phyloP scores from a whole-genome alignment of 2,329 filamentous ascomycete genomes.

The Paradendryphiella salina region DNA sequence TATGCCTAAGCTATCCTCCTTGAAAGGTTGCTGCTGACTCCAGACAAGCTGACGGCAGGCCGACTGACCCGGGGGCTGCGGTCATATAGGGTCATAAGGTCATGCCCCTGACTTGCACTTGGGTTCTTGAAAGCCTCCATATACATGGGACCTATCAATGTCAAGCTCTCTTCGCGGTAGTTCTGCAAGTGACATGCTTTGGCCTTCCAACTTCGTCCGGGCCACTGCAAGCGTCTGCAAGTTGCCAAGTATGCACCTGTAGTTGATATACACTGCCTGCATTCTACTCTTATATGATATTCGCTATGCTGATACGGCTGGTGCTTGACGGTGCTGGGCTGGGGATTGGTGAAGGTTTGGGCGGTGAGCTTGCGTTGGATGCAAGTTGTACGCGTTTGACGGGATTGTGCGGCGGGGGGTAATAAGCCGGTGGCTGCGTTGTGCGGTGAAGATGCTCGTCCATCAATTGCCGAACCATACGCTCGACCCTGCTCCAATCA shows the following conservation, averaged over 20 bases:
- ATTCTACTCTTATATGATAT: conserved; percentile 45
- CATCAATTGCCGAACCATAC: conserved; percentile 60
- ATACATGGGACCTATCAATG: not conserved
- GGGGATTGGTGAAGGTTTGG: conserved; percentile 24
- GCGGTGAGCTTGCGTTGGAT: conserved; percentile 25
- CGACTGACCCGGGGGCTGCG: too few relatives aligned
- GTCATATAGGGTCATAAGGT: too few relatives aligned
- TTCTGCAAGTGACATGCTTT: not conserved
- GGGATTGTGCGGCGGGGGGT: conserved; percentile 44
- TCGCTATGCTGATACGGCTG: conserved; percentile 51
- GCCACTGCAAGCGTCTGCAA: not conserved
- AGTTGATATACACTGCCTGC: not conserved
- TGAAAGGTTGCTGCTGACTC: too few relatives aligned
- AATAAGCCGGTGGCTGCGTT: conserved; percentile 37
- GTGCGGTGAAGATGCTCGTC: conserved; percentile 49
- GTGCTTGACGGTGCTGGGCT: conserved; percentile 46
- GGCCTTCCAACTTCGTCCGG: too few relatives aligned
- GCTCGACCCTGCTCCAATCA: conserved; percentile 77
- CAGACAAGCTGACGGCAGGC: too few relatives aligned
- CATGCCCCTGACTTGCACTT: too few relatives aligned
- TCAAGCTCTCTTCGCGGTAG: not conserved
- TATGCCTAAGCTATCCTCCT: too few relatives aligned
- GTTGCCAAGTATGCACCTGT: not conserved
- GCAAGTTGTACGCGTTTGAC: conserved; percentile 45
- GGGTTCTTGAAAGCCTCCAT: too few relatives aligned